Evolutionary conservation across 768 basidiomycete species (phyloP), one percentile per base, ranked within the genome.

Genomic region (Nevesoporus exiguus): DNA sequence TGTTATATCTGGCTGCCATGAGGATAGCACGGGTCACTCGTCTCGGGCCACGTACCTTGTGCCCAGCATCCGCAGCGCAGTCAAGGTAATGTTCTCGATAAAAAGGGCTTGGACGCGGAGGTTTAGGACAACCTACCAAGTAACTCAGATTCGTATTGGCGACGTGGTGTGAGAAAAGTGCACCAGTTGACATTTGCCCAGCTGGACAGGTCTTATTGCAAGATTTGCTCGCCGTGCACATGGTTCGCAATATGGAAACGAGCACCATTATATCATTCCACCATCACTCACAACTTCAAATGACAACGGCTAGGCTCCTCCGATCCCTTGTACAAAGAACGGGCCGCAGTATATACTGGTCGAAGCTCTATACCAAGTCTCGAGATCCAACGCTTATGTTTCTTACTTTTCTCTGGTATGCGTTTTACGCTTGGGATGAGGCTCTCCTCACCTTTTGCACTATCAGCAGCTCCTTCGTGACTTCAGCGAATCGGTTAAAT

Each of bases 341-440:
- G 8, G 66, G 67, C 3, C 62, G 72, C 29, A 73, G 73, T 33
- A 70, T 74, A 7, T 74, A 74, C 45, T 74, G 73, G 73, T 57
- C 55, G 5, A 69, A 74, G 33, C 59, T 74, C 37, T 73, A 72
- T 14, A 36, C 13, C 0, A 61, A 59, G 48, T 66, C 71, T 0
- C 61, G 47, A 42, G 73, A 74, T 45, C 69, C 71, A 1, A 72
- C 71, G 0, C 64, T 73, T 19, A 48, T 72, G 10, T 66, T 72
- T 19, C 64, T 73, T 22, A 71, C 77, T 43, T 66, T 78, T 7
- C 64, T 84, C 22, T 84, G 83, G 83, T 82, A 82, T 52, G 76
- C 80, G 0, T 59, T 83, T 25, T 84, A 84, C 60, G 76, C 81
- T 0, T 84, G 83, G 81, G 83, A 84, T 46, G 80, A 85, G 63